A percentile compares a stretch with the other conserved stretches of the same genome.
These are phyloP conservation scores for Chamaecyparis obtusa DNA, from an alignment of 75 land plant genomes.

Conservation along the genomic window DNA sequence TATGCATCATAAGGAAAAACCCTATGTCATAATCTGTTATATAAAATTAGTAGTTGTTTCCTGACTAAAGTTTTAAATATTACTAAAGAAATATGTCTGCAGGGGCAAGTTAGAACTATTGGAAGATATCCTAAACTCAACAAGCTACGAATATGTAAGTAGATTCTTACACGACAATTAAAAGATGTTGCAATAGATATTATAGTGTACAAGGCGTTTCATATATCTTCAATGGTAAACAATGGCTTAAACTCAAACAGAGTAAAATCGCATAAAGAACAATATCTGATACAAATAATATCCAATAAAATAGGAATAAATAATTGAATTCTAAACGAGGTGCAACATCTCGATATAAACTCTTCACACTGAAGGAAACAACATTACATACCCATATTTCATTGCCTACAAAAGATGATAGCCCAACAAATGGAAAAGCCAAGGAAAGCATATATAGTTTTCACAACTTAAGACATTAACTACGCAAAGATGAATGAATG, in stretches of 20 bases:
- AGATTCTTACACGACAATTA: background rate
- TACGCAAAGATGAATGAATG: background rate
- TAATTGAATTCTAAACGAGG: background rate
- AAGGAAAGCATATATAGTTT: background rate
- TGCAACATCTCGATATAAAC: background rate
- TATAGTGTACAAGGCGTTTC: background rate
- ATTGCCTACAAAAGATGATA: too few relatives aligned
- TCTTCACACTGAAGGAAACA: background rate
- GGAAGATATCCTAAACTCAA: background rate
- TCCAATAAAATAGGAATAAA: background rate
- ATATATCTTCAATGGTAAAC: background rate
- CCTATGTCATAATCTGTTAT: background rate
- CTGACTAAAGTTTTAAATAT: background rate
- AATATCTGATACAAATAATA: background rate
- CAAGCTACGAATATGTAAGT: background rate
- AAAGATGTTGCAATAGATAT: background rate
- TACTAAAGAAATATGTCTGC: background rate
- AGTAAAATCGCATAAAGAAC: background rate
- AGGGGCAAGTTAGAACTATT: background rate
- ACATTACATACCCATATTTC: background rate
- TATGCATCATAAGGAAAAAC: background rate
- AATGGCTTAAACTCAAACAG: background rate
- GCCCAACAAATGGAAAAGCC: background rate
- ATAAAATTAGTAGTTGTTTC: background rate
- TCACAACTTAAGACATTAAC: background rate